A percentile compares a stretch with the other conserved stretches of the same genome.
Evolutionary conservation across 2,329 filamentous ascomycete species (phyloP).

Genomic region (Akanthomyces dipterigenus): DNA sequence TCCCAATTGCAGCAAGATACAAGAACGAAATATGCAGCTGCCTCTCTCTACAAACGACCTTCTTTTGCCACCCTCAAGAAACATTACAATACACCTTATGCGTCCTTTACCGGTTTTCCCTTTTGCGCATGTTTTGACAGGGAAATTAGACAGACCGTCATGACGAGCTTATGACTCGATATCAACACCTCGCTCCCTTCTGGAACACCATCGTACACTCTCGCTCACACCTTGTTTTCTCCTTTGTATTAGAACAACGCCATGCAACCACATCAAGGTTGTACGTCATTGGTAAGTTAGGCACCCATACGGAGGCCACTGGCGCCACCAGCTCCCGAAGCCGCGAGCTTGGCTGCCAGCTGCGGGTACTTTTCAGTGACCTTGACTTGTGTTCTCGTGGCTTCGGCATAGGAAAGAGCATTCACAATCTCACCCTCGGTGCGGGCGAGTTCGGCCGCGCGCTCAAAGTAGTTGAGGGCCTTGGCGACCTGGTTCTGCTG

Average conservation of each 20-base stretch:
- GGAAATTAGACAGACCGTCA: neutral
- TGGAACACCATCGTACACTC: conserved; percentile 1
- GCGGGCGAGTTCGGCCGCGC: conserved; percentile 85
- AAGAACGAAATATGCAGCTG: conserved; percentile 4
- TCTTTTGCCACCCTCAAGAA: neutral
- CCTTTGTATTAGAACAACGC: neutral
- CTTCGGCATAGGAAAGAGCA: conserved; percentile 92
- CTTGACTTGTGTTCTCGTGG: conserved; percentile 90
- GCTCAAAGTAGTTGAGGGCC: conserved; percentile 93
- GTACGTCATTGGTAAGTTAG: neutral
- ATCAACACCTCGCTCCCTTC: neutral
- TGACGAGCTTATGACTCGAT: neutral
- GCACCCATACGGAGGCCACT: conserved; percentile 30
- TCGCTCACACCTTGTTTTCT: neutral
- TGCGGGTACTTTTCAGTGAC: conserved; percentile 83
- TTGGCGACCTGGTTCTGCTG: conserved; percentile 97
- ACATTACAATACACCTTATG: conserved; percentile 6
- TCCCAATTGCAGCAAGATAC: conserved; percentile 4
- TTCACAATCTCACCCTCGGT: conserved; percentile 96
- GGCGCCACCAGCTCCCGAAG: conserved; percentile 23
- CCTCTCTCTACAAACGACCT: conserved; percentile 5
- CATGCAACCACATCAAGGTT: neutral
- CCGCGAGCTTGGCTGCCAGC: conserved; percentile 60
- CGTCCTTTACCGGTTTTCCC: neutral
- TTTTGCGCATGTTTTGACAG: neutral